Percentiles rank a stretch among this genome's conserved stretches.
Conservation (phyloP, 2,329 filamentous ascomycete genomes). For the Aspergillus tubingensis region DNA sequence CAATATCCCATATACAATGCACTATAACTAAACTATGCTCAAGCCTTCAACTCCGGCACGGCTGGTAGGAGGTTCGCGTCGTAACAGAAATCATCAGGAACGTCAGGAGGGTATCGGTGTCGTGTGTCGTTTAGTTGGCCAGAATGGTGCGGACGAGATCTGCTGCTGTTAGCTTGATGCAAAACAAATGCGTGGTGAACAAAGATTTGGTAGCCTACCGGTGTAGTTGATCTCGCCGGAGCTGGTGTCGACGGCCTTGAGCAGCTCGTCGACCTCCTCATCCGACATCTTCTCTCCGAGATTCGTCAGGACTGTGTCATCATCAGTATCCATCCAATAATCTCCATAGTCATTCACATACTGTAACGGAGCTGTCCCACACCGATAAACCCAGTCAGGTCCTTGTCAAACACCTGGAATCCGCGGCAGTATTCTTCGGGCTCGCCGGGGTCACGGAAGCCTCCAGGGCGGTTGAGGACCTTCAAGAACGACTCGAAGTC, state of each 20-base stretch:
- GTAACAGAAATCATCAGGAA: conserved; percentile 23
- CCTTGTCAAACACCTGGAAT: conserved; percentile 99
- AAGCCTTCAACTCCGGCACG: conserved; percentile 8
- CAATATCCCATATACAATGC: conserved; percentile 6
- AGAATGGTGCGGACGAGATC: conserved; percentile 85
- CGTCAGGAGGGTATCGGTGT: conserved; percentile 32
- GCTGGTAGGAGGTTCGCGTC: conserved; percentile 10
- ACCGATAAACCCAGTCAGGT: conserved; percentile 96
- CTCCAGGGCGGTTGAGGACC: conserved; percentile 93
- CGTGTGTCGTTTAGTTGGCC: conserved; percentile 64
- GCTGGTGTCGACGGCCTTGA: conserved; percentile 96
- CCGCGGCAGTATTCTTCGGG: conserved; percentile 98
- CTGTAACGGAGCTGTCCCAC: conserved; percentile 95
- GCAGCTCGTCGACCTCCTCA: conserved; percentile 96
- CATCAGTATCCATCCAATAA: conserved; percentile 4
- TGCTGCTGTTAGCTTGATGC: conserved; percentile 31
- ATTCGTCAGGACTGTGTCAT: conserved; percentile 75
- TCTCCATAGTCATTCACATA: conserved; percentile 30
- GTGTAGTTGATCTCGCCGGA: conserved; percentile 98
- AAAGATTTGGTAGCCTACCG: conserved; percentile 57
- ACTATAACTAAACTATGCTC: conserved; percentile 11
- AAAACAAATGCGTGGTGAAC: too few species aligned
- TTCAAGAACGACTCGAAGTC: conserved; percentile 98
- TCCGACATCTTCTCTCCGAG: conserved; percentile 99
- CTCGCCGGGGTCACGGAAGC: conserved; percentile 97